Percentiles rank a stretch among this genome's conserved stretches.
phyloP scores from a whole-genome alignment of 345 rosid genomes.

The Salix udensis region DNA sequence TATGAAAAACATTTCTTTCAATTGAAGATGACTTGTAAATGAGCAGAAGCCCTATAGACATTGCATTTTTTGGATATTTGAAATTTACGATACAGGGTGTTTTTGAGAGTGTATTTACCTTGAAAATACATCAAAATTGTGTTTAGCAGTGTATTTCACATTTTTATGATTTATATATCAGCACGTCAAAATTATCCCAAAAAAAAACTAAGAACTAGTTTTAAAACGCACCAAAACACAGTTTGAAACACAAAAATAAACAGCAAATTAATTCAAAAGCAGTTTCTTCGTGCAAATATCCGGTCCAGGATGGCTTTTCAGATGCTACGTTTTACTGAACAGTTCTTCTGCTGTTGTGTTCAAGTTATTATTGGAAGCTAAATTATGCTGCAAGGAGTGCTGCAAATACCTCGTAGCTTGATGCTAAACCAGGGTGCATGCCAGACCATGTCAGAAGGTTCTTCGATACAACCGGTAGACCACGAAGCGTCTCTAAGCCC shows the following conservation, averaged over 20 bases:
- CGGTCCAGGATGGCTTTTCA: not conserved
- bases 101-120: too few species aligned
- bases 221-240: too few species aligned
- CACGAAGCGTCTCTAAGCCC: constrained; percentile 12
- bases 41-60: not conserved
- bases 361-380: not conserved
- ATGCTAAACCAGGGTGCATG: constrained; percentile 25
- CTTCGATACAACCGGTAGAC: constrained; percentile 14
- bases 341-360: not conserved
- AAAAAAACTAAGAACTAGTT: too few species aligned
- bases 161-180: too few species aligned
- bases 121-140: too few species aligned
- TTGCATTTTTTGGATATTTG: not conserved
- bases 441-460: constrained; percentile 23
- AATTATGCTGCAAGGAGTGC: not conserved
- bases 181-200: too few species aligned
- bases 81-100: too few species aligned
- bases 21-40: not conserved
- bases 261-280: too few species aligned
- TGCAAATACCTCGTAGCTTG: constrained; percentile 35
- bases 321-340: not conserved
- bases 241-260: too few species aligned
- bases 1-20: not conserved
- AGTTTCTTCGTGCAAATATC: not conserved
- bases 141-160: too few species aligned